Evolutionary conservation across 139 green algal species (phyloP).

Genomic region (Chlorella sp.): DNA sequence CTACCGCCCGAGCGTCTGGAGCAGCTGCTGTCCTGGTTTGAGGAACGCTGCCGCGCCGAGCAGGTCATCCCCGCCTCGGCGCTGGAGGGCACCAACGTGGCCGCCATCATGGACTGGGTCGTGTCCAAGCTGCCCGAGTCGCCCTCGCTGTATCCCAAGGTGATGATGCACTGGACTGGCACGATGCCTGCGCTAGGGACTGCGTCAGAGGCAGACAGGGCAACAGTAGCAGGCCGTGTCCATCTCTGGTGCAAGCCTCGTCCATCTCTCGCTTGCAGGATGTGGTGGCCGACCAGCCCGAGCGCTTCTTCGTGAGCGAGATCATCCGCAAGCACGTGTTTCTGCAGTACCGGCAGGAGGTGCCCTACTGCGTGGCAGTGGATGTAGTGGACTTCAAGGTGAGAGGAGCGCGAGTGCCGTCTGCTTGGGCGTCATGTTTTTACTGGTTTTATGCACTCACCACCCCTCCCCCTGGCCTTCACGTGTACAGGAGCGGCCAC

Average conservation of each 20-base stretch:
- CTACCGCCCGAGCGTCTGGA: constrained; percentile 44
- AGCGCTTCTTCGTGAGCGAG: constrained; percentile 97
- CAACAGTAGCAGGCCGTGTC: too few relatives aligned
- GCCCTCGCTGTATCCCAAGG: constrained; percentile 86
- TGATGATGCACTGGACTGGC: neutral
- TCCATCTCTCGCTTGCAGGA: constrained; percentile 50
- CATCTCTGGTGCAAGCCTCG: too few relatives aligned
- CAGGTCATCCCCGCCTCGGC: constrained; percentile 53
- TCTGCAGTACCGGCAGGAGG: constrained; percentile 88
- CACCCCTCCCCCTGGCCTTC: too few relatives aligned
- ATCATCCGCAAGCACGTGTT: constrained; percentile 98
- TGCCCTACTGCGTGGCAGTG: constrained; percentile 88
- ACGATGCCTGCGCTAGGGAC: too few relatives aligned
- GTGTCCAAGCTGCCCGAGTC: constrained; percentile 70
- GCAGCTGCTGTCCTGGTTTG: constrained; percentile 57
- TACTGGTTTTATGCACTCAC: too few relatives aligned
- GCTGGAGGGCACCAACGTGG: constrained; percentile 33
- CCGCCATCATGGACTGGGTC: constrained; percentile 72
- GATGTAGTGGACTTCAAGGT: constrained; percentile 77
- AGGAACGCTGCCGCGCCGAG: constrained; percentile 15
- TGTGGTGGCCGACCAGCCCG: constrained; percentile 80
- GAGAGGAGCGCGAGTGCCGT: too few relatives aligned
- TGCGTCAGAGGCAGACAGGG: too few relatives aligned
- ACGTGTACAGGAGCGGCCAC: neutral
- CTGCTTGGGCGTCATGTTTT: too few relatives aligned